Evolutionary conservation across 2,329 filamentous ascomycete genomes (phyloP).

Genomic region (Fusarium luffae): DNA sequence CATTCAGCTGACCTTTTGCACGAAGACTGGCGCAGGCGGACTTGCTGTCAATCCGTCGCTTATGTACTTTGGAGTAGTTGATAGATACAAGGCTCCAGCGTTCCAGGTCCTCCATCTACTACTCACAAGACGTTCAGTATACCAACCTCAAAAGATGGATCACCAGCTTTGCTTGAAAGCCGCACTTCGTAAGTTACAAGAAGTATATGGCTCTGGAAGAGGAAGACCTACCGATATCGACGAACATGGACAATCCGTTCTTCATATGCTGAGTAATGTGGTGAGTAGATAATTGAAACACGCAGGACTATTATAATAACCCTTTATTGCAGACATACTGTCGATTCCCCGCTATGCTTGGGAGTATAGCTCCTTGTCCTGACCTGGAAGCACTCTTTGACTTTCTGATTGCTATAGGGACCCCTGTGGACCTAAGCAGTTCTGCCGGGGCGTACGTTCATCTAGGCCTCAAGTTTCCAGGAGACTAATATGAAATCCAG

Average conservation of each 20-base stretch:
- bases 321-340: background rate
- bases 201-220: background rate
- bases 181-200: background rate
- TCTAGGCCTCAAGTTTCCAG: too few relatives aligned
- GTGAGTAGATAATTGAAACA: background rate
- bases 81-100: accelerated
- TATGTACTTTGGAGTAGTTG: background rate
- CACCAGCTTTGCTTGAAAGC: background rate
- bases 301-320: too few relatives aligned
- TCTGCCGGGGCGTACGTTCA: accelerated
- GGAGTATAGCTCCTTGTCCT: too few relatives aligned
- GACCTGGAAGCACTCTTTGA: background rate
- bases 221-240: background rate
- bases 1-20: background rate
- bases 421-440: accelerated
- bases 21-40: background rate
- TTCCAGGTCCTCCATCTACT: background rate
- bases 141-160: accelerated
- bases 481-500: background rate
- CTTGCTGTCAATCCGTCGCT: background rate
- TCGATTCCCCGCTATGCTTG: too few relatives aligned
- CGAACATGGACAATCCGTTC: accelerated
- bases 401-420: background rate
- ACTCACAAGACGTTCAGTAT: accelerated
- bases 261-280: accelerated